phyloP scores from a whole-genome alignment of 805 yeast species.

The Zygosaccharomyces lentus region DNA sequence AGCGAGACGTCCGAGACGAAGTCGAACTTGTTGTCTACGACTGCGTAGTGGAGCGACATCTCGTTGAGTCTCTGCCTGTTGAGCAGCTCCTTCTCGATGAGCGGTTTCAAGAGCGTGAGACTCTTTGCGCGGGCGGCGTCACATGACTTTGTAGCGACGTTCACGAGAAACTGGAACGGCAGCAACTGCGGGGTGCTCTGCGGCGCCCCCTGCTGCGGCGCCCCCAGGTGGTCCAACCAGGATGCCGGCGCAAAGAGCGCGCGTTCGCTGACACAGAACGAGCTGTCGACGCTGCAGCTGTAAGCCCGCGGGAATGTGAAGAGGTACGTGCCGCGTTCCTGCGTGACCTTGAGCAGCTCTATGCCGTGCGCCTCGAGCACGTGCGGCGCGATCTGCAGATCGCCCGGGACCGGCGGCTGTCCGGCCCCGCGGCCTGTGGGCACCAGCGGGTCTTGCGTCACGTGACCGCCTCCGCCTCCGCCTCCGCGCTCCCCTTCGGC shows the following conservation, averaged over 20 bases:
- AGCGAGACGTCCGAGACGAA: conserved; percentile 52
- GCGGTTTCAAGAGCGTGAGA: conserved; percentile 32
- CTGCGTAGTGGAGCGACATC: conserved; percentile 32
- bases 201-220: conserved; percentile 35
- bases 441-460: background rate
- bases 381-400: conserved; percentile 42
- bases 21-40: conserved; percentile 38
- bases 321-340: conserved; percentile 58
- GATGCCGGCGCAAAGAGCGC: conserved; percentile 51
- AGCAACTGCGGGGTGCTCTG: conserved; percentile 59
- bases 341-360: conserved; percentile 44
- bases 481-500: background rate
- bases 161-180: conserved; percentile 43
- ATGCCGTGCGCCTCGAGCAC: conserved; percentile 47
- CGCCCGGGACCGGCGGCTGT: background rate
- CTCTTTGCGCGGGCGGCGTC: conserved; percentile 39
- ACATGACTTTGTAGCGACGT: conserved; percentile 41
- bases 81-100: conserved; percentile 43
- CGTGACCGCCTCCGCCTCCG: background rate
- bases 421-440: background rate
- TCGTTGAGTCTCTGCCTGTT: conserved; percentile 39
- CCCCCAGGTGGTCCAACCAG: conserved; percentile 56
- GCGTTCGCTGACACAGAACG: conserved; percentile 53
- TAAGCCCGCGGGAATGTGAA: conserved; percentile 55
- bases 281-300: conserved; percentile 48